Percentiles rank a stretch among this genome's conserved stretches.
phyloP scores from a whole-genome alignment of 805 yeast genomes.

The Kregervanrija delftensis region DNA sequence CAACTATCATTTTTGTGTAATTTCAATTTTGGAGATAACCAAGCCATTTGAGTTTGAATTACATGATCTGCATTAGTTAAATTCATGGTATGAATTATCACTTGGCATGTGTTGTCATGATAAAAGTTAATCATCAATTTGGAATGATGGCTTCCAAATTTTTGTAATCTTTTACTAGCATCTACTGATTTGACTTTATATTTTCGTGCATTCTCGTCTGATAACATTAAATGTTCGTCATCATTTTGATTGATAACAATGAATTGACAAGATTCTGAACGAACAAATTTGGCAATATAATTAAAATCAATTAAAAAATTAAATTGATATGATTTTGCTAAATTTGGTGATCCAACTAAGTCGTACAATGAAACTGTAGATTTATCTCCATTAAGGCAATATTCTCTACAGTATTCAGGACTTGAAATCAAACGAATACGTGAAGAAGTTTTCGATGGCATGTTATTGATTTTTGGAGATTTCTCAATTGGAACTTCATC shows the following conservation, averaged over 20 bases:
- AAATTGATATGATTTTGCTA: slow-evolving; percentile 25
- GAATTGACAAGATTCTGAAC: slow-evolving; percentile 15
- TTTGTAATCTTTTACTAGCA: slow-evolving; percentile 22
- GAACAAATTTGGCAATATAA: slow-evolving; percentile 18
- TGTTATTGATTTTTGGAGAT: neutral
- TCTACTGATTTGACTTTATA: slow-evolving; percentile 21
- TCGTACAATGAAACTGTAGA: slow-evolving; percentile 24
- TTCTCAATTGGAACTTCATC: neutral
- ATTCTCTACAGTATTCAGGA: slow-evolving; percentile 16
- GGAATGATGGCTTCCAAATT: slow-evolving; percentile 52
- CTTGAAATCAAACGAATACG: slow-evolving; percentile 22
- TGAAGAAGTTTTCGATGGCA: slow-evolving; percentile 10
- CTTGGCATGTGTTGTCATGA: slow-evolving; percentile 36
- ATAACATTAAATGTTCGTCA: slow-evolving; percentile 27
- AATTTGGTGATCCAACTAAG: slow-evolving; percentile 18
- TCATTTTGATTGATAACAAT: slow-evolving; percentile 27
- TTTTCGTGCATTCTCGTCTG: slow-evolving; percentile 19
- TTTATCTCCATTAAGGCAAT: slow-evolving; percentile 14
- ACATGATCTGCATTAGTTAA: slow-evolving; percentile 47
- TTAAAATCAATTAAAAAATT: slow-evolving; percentile 26
- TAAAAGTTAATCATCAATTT: slow-evolving; percentile 59
- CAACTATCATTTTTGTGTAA: neutral
- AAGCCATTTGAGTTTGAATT: slow-evolving; percentile 57
- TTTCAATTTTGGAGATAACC: slow-evolving; percentile 49
- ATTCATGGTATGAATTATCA: slow-evolving; percentile 56